Evolutionary conservation across 2,329 filamentous ascomycete genomes (phyloP), one percentile per base, ranked within the genome.

Genomic region (Amphichorda felina): DNA sequence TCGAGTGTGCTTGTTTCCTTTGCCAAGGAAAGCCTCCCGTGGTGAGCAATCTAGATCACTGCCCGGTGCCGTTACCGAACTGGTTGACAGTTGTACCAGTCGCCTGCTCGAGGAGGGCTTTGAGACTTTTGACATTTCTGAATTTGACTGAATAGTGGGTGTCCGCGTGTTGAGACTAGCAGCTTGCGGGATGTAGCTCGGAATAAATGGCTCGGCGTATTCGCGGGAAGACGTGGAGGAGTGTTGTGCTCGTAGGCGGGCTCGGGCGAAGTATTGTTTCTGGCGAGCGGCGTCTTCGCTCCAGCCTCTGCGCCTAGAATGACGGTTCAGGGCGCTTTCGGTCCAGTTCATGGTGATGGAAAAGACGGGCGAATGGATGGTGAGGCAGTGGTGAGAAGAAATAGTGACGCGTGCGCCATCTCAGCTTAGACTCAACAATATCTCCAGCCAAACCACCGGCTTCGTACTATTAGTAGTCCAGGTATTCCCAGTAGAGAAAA

Each of bases 341-440:
- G 54, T 63, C 59, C 61, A 62, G 42, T 64, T 64, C 61, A 64
- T 64, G 29, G 22, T 43, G 21, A 24, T 24, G 21, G 10, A 10
- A 24, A 10, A 6, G 21, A 24, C 10, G 6, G 27, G 13, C 15
- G 13, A n/a, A 6, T n/a, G 13, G 27, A 29, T 29, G 27, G 7
- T 6, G 27, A 29, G 7, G 6, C 27, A n/a, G 15, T 14, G 27
- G 13, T 29, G 27, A 7, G 27, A 16, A 29, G 5, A 16, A 29
- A 13, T 29, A 29, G 27, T 14, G n/a, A 29, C n/a, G 27, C 13
- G 6, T 13, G 7, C 13, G 13, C 21, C 21, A 24, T 24, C 21
- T 24, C 21, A 24, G 21, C 10, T 24, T 24, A 10, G 21, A 6
- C 21, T 24, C 21, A 24, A 6, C 21, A 24, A 24, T 10, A 8